Percentiles rank a stretch among this genome's conserved stretches.
These are phyloP conservation scores for Phytophthora idaei DNA, from an alignment of 352 stramenopile species.

Conservation along the genomic window DNA sequence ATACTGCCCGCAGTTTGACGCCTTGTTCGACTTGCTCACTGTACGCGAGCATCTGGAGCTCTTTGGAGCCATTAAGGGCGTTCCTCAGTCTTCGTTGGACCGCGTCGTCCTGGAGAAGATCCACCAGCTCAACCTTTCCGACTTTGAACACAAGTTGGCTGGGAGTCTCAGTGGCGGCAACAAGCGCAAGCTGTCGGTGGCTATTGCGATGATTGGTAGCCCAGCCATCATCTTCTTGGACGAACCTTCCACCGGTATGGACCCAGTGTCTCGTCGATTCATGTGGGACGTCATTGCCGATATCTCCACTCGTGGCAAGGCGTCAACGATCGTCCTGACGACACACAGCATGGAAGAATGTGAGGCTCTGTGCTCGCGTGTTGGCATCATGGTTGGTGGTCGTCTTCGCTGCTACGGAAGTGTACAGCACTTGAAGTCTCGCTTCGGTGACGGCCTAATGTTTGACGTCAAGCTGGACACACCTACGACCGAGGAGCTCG, in stretches of 20 bases:
- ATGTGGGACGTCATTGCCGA: constrained; percentile 95
- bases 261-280: constrained; percentile 94
- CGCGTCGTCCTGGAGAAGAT: constrained; percentile 43
- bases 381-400: constrained; percentile 93
- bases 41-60: constrained; percentile 84
- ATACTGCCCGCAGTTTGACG: constrained; percentile 92
- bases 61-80: constrained; percentile 87
- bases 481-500: constrained; percentile 30
- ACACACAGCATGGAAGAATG: constrained; percentile 97
- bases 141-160: constrained; percentile 78
- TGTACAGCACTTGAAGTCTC: constrained; percentile 95
- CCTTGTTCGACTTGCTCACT: constrained; percentile 79
- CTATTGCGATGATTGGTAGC: constrained; percentile 93
- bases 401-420: constrained; percentile 84
- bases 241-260: constrained; percentile 93
- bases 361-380: constrained; percentile 92
- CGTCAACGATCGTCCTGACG: constrained; percentile 91
- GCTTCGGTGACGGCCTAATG: constrained; percentile 95
- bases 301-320: constrained; percentile 69
- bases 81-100: constrained; percentile 19
- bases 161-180: constrained; percentile 85
- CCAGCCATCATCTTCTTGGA: constrained; percentile 93
- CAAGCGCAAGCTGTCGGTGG: constrained; percentile 94
- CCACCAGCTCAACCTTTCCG: constrained; percentile 70
- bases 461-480: constrained; percentile 79